Evolutionary conservation across 164 flowering plant species (phyloP).

Genomic region (Annona squamosa): DNA sequence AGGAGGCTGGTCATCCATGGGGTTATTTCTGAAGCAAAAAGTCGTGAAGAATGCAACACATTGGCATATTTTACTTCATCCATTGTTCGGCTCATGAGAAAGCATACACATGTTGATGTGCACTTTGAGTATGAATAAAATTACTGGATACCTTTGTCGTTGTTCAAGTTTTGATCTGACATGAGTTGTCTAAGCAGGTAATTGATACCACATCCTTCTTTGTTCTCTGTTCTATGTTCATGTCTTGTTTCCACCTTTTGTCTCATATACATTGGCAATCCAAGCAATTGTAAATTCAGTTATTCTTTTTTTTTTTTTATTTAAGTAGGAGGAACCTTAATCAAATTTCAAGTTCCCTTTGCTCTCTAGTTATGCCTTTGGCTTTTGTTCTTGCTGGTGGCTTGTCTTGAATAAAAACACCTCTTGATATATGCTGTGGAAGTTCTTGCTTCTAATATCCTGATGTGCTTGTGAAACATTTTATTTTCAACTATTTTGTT

Average conservation of each 20-base stretch:
- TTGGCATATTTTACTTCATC: conserved; percentile 30
- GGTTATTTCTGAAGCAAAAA: conserved; percentile 27
- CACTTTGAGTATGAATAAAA: conserved; percentile 62
- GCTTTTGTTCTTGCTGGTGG: neutral
- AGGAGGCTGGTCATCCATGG: conserved; percentile 34
- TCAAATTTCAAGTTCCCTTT: conserved; percentile 2
- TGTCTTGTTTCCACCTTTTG: neutral
- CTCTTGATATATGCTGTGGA: too few species aligned
- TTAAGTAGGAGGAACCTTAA: conserved; percentile 8
- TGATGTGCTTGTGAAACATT: neutral
- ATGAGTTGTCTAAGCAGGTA: conserved; percentile 18
- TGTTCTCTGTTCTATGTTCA: conserved; percentile 7
- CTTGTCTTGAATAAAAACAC: neutral
- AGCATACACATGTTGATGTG: conserved; percentile 53
- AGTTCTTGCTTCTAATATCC: neutral
- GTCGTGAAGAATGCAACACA: conserved; percentile 27
- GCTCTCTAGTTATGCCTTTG: conserved; percentile 1
- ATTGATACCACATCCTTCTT: conserved; percentile 7
- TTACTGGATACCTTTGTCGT: conserved; percentile 9
- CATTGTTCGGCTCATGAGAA: conserved; percentile 35
- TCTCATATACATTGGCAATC: neutral
- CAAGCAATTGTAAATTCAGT: conserved; percentile 15
- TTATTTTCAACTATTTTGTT: neutral
- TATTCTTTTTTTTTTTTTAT: conserved; percentile 3
- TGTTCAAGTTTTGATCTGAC: conserved; percentile 18